Evolutionary conservation across 129 eudicot species (phyloP), one percentile per base, ranked within the genome.

Genomic region (Artemisia annua): DNA sequence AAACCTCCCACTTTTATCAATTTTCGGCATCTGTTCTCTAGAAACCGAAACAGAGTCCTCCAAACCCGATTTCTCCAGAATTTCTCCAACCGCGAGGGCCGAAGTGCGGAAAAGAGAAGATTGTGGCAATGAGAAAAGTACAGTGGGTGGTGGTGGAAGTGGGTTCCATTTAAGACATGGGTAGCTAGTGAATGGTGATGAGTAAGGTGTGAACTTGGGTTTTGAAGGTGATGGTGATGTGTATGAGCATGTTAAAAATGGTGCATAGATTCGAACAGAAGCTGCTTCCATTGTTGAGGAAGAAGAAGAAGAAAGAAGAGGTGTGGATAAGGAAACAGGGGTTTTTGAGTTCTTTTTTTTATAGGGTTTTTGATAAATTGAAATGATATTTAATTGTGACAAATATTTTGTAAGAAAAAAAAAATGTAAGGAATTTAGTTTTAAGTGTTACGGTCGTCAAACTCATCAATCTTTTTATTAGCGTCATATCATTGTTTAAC

Each of bases 1-100:
- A 84, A 92, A 92, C 80, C 95, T 87, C 53, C 98, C 98, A 56
- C 86, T 92, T 74, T 89, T 89, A 69, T 92, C 98, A 30, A 89
- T 68, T 82, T 86, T 89, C 12, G 97, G 97, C 73, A 88, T 78
- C 75, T 60, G 60, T 39, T 79, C 80, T 63, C 52, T 79, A 12
- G 87, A 12, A 17, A 57, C 4, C 51, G 78, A 76, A 51, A 48
- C 24, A 1, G 83, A 79, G 49, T 52, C 73, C 20, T 61, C 65
- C 8, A 82, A 17, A 15, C 76, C 46, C 8, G 79, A 70, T 63
- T 79, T 79, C 7, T 81, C 92, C 30, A 82, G 7, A 16, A 76
- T 77, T 50, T 68, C 82, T 2, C 79, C 84, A 17, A 63, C 76
- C 13, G 80, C 66, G 19, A 77, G 67, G 13, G 87, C 82, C 3